Evolutionary conservation across 2,329 filamentous ascomycete species (phyloP).

Genomic region (Endothia cerciana): DNA sequence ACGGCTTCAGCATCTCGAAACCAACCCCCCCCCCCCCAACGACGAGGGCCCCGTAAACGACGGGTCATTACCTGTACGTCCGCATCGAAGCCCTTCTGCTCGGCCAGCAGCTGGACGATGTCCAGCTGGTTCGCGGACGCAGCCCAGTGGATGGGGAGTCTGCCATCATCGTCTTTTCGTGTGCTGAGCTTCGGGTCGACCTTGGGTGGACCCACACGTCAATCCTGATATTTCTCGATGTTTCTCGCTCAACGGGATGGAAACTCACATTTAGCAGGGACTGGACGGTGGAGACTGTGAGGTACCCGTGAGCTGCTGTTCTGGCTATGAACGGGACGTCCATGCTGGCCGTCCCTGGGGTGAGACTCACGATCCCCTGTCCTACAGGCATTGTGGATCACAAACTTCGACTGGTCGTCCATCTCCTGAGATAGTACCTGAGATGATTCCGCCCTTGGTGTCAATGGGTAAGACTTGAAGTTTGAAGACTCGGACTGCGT

Average conservation of each 20-base stretch:
- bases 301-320: slow-evolving; percentile 15
- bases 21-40: no score
- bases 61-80: slow-evolving; percentile 72
- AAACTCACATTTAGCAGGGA: slow-evolving; percentile 68
- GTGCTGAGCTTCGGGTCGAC: slow-evolving; percentile 78
- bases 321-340: not conserved
- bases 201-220: slow-evolving; percentile 45
- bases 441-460: no score
- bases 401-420: slow-evolving; percentile 64
- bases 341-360: not conserved
- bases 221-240: not conserved
- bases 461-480: not conserved
- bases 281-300: slow-evolving; percentile 69
- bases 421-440: slow-evolving; percentile 26
- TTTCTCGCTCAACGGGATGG: not conserved
- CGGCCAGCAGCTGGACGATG: slow-evolving; percentile 73
- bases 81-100: slow-evolving; percentile 76
- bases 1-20: not conserved
- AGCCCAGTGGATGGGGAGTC: slow-evolving; percentile 93
- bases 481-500: not conserved
- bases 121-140: slow-evolving; percentile 78
- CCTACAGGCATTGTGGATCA: slow-evolving; percentile 84
- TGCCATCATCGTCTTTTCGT: slow-evolving; percentile 80
- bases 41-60: not conserved
- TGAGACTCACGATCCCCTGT: slow-evolving; percentile 74